Evolutionary conservation across 768 basidiomycete genomes (phyloP).

Genomic region (Boletus patriciae): DNA sequence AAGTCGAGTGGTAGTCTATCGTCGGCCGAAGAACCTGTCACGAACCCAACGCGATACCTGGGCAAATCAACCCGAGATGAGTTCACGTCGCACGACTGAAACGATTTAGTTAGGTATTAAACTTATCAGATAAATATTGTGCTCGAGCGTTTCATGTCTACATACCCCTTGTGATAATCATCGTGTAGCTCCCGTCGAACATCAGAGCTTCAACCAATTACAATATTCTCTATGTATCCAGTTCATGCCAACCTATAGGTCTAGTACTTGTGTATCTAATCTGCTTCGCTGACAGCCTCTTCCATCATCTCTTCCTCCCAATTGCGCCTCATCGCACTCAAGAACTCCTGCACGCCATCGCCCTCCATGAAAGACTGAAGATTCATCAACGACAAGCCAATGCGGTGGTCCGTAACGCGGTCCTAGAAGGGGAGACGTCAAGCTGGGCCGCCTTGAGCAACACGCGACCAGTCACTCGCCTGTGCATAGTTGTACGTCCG

Average conservation of each 20-base stretch:
- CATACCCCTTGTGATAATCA: neutral
- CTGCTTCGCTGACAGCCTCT: slow-evolving; percentile 40
- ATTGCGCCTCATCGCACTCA: slow-evolving; percentile 56
- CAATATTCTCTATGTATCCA: no score
- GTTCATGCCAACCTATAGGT: no score
- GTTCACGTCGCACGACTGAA: neutral
- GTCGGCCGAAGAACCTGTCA: neutral
- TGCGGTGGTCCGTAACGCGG: slow-evolving; percentile 89
- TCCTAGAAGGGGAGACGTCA: slow-evolving; percentile 49
- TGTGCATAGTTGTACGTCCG: slow-evolving; percentile 95
- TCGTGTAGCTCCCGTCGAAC: neutral
- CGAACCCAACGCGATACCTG: neutral
- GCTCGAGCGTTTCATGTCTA: neutral
- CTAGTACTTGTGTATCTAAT: slow-evolving; percentile 2
- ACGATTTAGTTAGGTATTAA: neutral
- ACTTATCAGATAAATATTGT: neutral
- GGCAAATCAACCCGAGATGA: neutral
- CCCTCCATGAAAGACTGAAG: slow-evolving; percentile 66
- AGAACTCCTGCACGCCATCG: slow-evolving; percentile 55
- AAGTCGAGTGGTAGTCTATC: neutral
- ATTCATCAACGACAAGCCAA: slow-evolving; percentile 74
- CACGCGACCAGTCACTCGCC: slow-evolving; percentile 34
- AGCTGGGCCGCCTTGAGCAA: neutral
- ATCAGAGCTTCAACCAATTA: no score
- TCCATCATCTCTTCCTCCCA: slow-evolving; percentile 58